Evolutionary conservation across 805 yeast species (phyloP), one percentile per base, ranked within the genome.

Genomic region (Ogataea kodamae): DNA sequence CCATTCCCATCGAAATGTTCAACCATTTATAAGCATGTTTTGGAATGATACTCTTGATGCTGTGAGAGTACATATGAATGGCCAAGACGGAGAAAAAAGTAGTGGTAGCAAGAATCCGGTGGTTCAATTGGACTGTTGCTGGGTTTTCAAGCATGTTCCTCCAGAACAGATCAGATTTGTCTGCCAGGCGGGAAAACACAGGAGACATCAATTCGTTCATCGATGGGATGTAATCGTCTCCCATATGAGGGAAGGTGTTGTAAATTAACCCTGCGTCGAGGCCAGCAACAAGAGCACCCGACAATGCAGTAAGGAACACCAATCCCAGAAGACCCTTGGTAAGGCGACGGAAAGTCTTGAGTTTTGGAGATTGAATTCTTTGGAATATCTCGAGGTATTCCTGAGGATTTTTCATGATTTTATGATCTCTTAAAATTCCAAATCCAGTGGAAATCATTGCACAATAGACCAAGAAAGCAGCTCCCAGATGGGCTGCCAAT

Each of bases 221-320:
- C 11, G 83, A 72, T 7, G 99, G 98, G 22, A 83, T 45, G 64
- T 74, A 71, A 24, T 74, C 75, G 31, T 86, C 86, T 25, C 97
- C 97, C 98, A 92, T 92, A 50, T 81, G 84, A 19, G 99, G 98
- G 73, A 88, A 92, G 4, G 94, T 81, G 61, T 92, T 92, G 62
- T 92, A 92, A 46, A 92, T 88, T 61, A 89, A 68, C 30, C 98
- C 98, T 3, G 99, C 98, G 62, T 92, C 98, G 35, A 92, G 68
- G 6, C 98, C 98, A 10, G 99, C 98, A 27, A 92, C 99, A 70
- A 92, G 77, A 10, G 96, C 97, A 42, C 98, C 99, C 8, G 95
- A 76, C 94, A 92, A 83, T 11, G 97, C 96, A 12, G 99, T 92
- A 24, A 81, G 39, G 49, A 88, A 90, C 1, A 90, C 81, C 33